Percentiles rank a stretch among this genome's conserved stretches.
phyloP scores from a whole-genome alignment of 2,329 filamentous ascomycete genomes.

The Elsinoe perseae region DNA sequence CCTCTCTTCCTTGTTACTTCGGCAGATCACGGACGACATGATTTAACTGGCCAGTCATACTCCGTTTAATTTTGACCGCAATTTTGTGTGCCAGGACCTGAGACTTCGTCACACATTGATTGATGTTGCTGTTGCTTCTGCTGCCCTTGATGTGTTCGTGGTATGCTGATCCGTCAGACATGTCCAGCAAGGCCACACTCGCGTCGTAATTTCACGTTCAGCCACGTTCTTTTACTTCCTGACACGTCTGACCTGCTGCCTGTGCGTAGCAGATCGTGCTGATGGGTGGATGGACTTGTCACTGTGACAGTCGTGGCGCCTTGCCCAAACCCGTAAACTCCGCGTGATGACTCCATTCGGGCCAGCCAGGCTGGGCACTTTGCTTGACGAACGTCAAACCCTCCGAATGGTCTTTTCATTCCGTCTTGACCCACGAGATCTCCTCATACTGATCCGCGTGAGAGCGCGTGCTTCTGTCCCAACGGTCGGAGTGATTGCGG shows the following conservation, averaged over 20 bases:
- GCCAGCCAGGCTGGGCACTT: neutral
- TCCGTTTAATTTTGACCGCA: neutral
- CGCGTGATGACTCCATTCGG: neutral
- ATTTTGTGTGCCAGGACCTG: neutral
- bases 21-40: conserved; percentile 4
- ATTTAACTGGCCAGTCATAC: neutral
- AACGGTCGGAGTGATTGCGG: neutral
- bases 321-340: neutral
- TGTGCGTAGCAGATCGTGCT: neutral
- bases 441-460: neutral
- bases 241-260: conserved; percentile 7
- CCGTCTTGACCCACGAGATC: neutral
- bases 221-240: neutral
- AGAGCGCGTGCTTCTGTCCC: neutral
- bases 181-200: neutral
- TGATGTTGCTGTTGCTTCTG: neutral
- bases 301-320: neutral
- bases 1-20: neutral
- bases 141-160: neutral
- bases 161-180: neutral
- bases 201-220: conserved; percentile 1
- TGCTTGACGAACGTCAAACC: no score
- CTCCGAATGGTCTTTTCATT: neutral
- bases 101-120: conserved; percentile 2
- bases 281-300: neutral